Conservation (phyloP, 208 protist species). For the Trypanosoma boissoni region DNA sequence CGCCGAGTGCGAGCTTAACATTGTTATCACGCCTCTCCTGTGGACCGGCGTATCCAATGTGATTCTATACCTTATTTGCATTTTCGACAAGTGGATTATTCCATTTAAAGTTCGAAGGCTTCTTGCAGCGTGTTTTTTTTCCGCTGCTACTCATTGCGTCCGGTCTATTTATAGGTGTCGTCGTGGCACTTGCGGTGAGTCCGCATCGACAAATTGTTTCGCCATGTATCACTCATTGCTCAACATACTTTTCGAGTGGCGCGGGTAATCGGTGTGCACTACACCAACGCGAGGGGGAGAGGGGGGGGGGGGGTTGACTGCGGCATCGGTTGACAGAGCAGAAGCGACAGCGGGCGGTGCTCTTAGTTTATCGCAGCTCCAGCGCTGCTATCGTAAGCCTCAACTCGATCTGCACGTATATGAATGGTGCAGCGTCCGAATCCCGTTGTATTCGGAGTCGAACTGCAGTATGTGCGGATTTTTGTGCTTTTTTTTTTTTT, state of each 20-base stretch:
- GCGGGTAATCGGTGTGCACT: not conserved
- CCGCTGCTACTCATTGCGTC: too few species aligned
- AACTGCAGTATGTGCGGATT: not conserved
- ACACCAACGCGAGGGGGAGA: not conserved
- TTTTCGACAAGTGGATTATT: too few species aligned
- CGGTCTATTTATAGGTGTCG: too few species aligned
- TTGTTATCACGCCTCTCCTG: too few species aligned
- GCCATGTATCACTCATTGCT: not conserved
- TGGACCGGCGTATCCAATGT: too few species aligned
- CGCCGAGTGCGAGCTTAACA: too few species aligned
- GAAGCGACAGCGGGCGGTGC: not conserved
- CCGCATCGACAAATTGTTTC: not conserved
- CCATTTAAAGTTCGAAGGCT: too few species aligned
- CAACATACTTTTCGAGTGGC: not conserved
- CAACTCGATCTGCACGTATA: not conserved
- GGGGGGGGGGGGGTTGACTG: not conserved
- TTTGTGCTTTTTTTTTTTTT: constrained; percentile 1
- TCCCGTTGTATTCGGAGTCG: not conserved
- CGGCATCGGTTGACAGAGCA: not conserved
- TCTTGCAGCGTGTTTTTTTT: too few species aligned
- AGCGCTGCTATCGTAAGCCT: not conserved
- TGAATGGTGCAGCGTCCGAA: not conserved
- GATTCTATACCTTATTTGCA: too few species aligned
- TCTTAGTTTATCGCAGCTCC: not conserved
- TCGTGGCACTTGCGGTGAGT: too few species aligned